These are phyloP conservation scores for Ophiostoma quercus DNA, from an alignment of 2,329 filamentous ascomycete genomes.

Conservation along the genomic window DNA sequence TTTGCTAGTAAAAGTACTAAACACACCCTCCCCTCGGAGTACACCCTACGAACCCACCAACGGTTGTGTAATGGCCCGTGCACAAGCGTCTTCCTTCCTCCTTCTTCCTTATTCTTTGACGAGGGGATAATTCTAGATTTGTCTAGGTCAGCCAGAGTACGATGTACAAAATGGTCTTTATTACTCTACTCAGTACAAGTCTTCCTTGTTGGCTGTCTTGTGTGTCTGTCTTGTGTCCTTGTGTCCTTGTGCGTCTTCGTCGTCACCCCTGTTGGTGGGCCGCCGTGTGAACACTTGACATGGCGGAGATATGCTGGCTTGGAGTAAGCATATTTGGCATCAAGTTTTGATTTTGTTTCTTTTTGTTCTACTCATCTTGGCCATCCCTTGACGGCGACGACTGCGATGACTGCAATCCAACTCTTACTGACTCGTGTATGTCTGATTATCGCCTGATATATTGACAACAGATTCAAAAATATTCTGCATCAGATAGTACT, in stretches of 20 bases:
- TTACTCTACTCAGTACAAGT: not conserved
- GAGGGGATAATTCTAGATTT: constrained; percentile 13
- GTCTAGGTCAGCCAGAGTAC: not conserved
- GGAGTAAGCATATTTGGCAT: not conserved
- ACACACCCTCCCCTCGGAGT: not conserved
- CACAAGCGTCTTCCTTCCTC: constrained; percentile 5
- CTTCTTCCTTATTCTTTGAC: not conserved
- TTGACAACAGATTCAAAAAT: not conserved
- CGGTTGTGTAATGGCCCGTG: constrained; percentile 15
- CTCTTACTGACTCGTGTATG: not conserved
- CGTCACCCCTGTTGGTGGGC: constrained; percentile 1
- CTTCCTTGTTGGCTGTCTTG: not conserved
- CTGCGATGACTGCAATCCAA: no score
- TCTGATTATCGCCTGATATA: not conserved
- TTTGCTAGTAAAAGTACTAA: not conserved
- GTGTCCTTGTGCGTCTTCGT: not conserved
- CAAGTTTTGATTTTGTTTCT: not conserved
- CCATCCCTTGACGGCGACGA: not conserved
- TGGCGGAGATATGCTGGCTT: not conserved
- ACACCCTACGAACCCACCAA: constrained; percentile 12
- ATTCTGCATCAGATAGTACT: not conserved
- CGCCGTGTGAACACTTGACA: constrained; percentile 6
- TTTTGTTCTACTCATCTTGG: not conserved
- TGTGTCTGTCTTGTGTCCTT: not conserved
- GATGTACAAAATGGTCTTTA: not conserved